Base-by-base conservation (phyloP, 2,329 filamentous ascomycete genomes). In the Fusarium anthophilum region DNA sequence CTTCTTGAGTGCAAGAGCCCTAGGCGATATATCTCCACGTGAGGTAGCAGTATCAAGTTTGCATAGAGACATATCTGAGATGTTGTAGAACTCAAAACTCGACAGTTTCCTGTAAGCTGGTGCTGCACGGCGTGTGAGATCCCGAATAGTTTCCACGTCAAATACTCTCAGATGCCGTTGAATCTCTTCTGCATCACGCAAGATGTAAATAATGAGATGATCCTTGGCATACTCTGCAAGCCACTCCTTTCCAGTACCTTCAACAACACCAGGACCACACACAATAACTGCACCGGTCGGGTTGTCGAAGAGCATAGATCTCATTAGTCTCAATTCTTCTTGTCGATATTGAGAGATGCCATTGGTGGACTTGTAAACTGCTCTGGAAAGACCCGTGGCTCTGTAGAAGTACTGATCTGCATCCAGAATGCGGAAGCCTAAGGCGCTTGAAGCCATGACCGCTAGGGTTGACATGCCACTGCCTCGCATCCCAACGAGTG, bases 341-440 rank as follows among this genome's bases (percentile, higher is more conserved):
- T 68, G 65, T 6, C 63, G 65, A 9, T 68, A 68, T 37, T 68
- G 15, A 2, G 54, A 6, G 6, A 61, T 68, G 0, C 63, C 54
- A 7, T 62, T 32, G 0, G 54, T 6, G 1, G 63, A 5, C 6
- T 68, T 61, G 10, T 68, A 68, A 2, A 32, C 32, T 8, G 53
- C 65, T 5, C 65, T 5, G 1, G 65, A 68, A 10, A 61, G 47
- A 1, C 63, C 39, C 0, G 65, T 68, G 2, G 41, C 13, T 24
- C 59, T 54, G 22, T 61, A 68, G 6, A 68, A 68, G 4, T 68
- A 60, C 10, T 68, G 65, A 6, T 68, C 65, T 0, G 63, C 63
- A 13, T 68, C 65, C 2, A 68, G 47, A 47, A 68, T 37, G 10
- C 47, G 45, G 8, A 68, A 68, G 0, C 54, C 39, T 2, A 68